Base-by-base conservation (phyloP, 345 rosid species). In the Angophora floribunda region DNA sequence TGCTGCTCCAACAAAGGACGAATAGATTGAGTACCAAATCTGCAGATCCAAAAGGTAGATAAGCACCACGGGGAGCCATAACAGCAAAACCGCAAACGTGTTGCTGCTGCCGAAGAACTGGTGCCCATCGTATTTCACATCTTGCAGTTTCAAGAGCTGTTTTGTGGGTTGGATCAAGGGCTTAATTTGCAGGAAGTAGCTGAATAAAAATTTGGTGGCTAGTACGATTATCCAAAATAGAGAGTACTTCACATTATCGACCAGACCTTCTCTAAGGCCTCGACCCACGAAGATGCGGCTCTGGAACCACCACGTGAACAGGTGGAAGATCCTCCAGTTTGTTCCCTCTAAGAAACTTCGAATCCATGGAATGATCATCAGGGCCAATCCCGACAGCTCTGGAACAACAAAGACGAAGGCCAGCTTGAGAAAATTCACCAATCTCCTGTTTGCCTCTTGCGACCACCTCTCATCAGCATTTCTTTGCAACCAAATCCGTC, bases 271-370 rank as follows among this genome's bases (percentile, higher is more conserved):
- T 91, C 99, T 93, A 89, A 97, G 87, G 52, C 99, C 99, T 87
- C 98, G 97, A 41, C 98, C 99, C 32, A 97, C 98, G 51, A 97
- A 96, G 86, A 90, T 92, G 87, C 95, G 91, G 30, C 93, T 92
- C 87, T 96, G 94, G 90, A 97, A 97, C 99, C 99, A 97, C 99
- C 99, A 97, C 14, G 96, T 95, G 52, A 95, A 88, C 85, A 94
- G 85, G 79, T 94, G 95, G 53, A 96, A 90, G 80, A 93, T 44
- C 52, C 93, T 89, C 95, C 96, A 94, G 89, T 97, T 92, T 91
- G 92, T 80, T 89, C 94, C 96, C 90, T 97, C 98, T 36, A 96
- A 50, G 91, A 91, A 93, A 90, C 93, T 97, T 91, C 98, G 92
- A 87, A 97, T 87, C 95, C 99, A 97, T 36, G 99, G 99, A 90